Evolutionary conservation across 768 basidiomycete genomes (phyloP).

Genomic region (Clitopilus passeckerianus): DNA sequence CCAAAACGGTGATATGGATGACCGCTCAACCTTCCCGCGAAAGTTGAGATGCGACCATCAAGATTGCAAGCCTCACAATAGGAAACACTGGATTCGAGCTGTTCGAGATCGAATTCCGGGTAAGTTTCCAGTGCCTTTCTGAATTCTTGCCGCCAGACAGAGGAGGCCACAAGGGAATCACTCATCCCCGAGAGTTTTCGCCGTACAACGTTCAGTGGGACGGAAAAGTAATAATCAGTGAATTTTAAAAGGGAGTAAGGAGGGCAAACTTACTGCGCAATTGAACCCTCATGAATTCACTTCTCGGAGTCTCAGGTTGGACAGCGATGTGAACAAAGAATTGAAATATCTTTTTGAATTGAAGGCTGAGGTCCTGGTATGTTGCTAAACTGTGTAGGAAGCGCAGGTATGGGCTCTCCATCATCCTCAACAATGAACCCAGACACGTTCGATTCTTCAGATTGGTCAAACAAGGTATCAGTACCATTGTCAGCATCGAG

Average conservation of each 20-base stretch:
- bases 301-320: conserved; percentile 46
- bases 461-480: conserved; percentile 31
- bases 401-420: conserved; percentile 25
- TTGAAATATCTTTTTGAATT: conserved; percentile 88
- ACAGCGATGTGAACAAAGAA: conserved; percentile 82
- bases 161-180: conserved; percentile 79
- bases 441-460: conserved; percentile 32
- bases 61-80: conserved; percentile 83
- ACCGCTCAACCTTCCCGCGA: conserved; percentile 59
- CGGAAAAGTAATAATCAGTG: too few relatives aligned
- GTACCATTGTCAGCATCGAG: conserved; percentile 25
- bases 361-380: conserved; percentile 71
- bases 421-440: conserved; percentile 69
- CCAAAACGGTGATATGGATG: conserved; percentile 65
- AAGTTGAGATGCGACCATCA: conserved; percentile 61
- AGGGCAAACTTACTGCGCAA: conserved; percentile 45
- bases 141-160: conserved; percentile 74
- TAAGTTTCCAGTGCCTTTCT: conserved; percentile 59
- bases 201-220: conserved; percentile 61
- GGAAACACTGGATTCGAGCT: conserved; percentile 51
- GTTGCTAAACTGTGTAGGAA: conserved; percentile 75
- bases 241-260: too few relatives aligned
- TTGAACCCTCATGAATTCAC: conserved; percentile 46
- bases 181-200: conserved; percentile 66
- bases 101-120: conserved; percentile 54